A percentile compares a stretch with the other conserved stretches of the same genome.
These are phyloP conservation scores for Lithocarpus polystachyus DNA, from an alignment of 306 rosid genomes.

Conservation along the genomic window DNA sequence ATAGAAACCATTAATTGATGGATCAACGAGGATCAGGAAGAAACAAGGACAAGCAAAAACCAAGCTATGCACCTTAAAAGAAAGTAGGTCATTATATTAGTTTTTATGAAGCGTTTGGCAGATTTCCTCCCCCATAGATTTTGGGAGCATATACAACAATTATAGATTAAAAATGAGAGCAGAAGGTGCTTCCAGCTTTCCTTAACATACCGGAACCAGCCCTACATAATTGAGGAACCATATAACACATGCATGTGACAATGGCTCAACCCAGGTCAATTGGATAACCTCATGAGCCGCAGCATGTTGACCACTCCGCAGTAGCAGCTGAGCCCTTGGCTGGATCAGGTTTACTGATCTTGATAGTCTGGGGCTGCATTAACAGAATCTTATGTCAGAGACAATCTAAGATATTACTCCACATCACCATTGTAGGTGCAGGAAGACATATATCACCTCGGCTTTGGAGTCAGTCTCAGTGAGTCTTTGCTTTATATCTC, in stretches of 20 bases:
- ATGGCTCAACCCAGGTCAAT: background rate
- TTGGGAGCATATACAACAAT: background rate
- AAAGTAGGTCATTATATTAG: background rate
- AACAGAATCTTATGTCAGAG: background rate
- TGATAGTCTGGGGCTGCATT: slow-evolving; percentile 17
- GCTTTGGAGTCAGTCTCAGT: slow-evolving; percentile 13
- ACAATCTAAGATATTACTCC: background rate
- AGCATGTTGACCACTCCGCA: slow-evolving; percentile 5
- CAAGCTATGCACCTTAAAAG: background rate
- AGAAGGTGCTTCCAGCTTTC: background rate
- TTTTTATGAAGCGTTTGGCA: background rate
- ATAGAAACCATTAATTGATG: no score
- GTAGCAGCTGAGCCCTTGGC: background rate
- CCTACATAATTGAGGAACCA: background rate
- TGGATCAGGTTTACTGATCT: slow-evolving; percentile 18
- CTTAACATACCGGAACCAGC: background rate
- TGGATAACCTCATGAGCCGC: slow-evolving; percentile 10
- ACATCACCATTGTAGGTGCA: background rate
- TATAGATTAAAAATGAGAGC: background rate
- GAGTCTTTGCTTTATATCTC: slow-evolving; percentile 31
- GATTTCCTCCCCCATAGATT: slow-evolving; percentile 1
- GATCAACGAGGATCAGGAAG: no score
- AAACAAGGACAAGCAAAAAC: background rate
- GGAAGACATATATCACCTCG: slow-evolving; percentile 4
- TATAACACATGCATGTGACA: background rate